Evolutionary conservation across 371 early-diverging fungal species (phyloP), one percentile per base, ranked within the genome.

Genomic region (Mucor circinelloides): DNA sequence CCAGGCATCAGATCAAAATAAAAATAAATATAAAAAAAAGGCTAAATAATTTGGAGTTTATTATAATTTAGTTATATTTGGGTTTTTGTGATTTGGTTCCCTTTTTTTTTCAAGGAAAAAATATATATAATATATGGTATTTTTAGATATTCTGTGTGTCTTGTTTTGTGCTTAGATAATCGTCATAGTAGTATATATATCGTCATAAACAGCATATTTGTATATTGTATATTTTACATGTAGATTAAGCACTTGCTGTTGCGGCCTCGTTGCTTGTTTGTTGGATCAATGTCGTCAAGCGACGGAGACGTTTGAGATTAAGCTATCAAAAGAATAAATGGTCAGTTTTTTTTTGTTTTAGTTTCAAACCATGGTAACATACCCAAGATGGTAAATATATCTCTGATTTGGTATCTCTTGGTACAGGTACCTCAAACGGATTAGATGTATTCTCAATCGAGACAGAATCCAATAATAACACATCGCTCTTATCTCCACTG

Each of bases 401-500:
- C 60, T 88, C 85, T 21, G 82, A 70, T 55, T 79, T 80, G 0
- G 83, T 82, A 19, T 86, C 79, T 34, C 90, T 81, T 25, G 83
- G 82, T 31, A 79, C 73, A 31, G 90, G 89, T 9, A 88, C 82
- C 71, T 87, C 87, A 69, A 86, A 88, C 31, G 82, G 80, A 61
- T 85, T 83, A 2, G 86, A 83, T 3, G 87, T 87, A 61, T 93
- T 91, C 63, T 91, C 92, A 55, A 92, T 84, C 21, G 92, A 85
- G 31, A 91, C 90, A 34, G 92, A 86, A 63, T 98, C 98, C 15
- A 97, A 84, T 67, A 98, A 81, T 60, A 98, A 78, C 13, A 90
- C 85, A 79, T 96, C 97, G 19, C 87, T 85, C 85, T 94, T 93
- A 60, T 97, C 96, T 67, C 91, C 92, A 13, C 91, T 84, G n/a